Evolutionary conservation across 495 filamentous ascomycete species (phyloP).

Genomic region (Lasiosphaeria ovina): DNA sequence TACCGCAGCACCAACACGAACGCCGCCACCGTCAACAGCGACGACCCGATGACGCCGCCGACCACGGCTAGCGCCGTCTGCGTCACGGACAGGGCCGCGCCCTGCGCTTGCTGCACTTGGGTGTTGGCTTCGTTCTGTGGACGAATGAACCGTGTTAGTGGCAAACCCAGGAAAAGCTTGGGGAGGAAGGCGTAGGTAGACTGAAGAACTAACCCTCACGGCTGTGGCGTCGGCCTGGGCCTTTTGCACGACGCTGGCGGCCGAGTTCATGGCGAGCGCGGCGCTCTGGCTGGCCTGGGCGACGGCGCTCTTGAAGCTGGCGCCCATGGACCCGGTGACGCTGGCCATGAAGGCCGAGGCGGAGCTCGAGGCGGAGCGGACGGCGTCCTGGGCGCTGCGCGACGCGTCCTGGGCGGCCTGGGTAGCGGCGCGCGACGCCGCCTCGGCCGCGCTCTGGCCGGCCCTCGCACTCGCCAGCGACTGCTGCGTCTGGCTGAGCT

Average conservation of each 20-base stretch:
- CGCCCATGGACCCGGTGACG: slow-evolving; percentile 16
- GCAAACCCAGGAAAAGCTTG: not conserved
- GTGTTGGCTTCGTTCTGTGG: slow-evolving; percentile 28
- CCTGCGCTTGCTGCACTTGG: slow-evolving; percentile 31
- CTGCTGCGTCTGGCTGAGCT: slow-evolving; percentile 27
- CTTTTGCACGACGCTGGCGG: slow-evolving; percentile 34
- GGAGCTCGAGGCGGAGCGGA: slow-evolving; percentile 18
- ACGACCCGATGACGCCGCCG: slow-evolving; percentile 41
- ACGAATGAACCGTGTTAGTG: slow-evolving; percentile 10
- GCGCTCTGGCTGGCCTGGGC: slow-evolving; percentile 34
- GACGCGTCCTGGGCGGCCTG: slow-evolving; percentile 24
- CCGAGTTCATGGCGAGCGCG: slow-evolving; percentile 26
- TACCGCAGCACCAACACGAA: slow-evolving; percentile 37
- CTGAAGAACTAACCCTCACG: slow-evolving; percentile 29
- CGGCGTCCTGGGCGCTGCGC: slow-evolving; percentile 23
- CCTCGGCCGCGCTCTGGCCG: slow-evolving; percentile 18
- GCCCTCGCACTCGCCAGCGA: slow-evolving; percentile 20
- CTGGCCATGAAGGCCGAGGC: slow-evolving; percentile 26
- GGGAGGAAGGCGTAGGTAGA: not conserved
- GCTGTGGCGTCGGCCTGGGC: slow-evolving; percentile 35
- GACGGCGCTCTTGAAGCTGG: slow-evolving; percentile 33
- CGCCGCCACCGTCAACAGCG: slow-evolving; percentile 34
- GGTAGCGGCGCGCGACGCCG: slow-evolving; percentile 23
- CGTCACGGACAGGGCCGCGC: slow-evolving; percentile 35
- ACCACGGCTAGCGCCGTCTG: slow-evolving; percentile 41